Conservation (phyloP, 106 monocot genomes). For the Xerophyta viscosa region DNA sequence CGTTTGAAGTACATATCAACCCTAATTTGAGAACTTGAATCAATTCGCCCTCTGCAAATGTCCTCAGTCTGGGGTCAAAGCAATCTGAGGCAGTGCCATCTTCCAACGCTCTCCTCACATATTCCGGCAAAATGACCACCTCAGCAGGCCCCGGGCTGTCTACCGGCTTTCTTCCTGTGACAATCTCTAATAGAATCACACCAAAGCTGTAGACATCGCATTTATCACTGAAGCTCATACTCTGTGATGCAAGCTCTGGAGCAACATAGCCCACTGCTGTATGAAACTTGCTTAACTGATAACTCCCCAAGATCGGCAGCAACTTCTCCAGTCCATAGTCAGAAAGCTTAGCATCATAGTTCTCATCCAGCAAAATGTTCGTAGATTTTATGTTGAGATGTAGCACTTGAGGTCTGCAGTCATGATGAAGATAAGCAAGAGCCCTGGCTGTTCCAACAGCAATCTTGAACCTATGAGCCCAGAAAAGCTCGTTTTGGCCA, state of each 20-base stretch:
- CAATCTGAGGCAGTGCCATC: constrained; percentile 53
- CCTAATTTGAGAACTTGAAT: constrained; percentile 91
- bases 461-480: constrained; percentile 68
- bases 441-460: constrained; percentile 73
- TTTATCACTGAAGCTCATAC: constrained; percentile 78
- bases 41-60: constrained; percentile 62
- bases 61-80: constrained; percentile 59
- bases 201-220: constrained; percentile 98
- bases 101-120: constrained; percentile 64
- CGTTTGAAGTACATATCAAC: constrained; percentile 70
- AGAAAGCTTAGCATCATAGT: constrained; percentile 58
- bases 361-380: constrained; percentile 77
- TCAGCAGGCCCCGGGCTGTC: constrained; percentile 45
- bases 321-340: constrained; percentile 85
- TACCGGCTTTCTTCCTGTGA: constrained; percentile 80
- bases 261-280: constrained; percentile 74
- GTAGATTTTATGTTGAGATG: constrained; percentile 91
- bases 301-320: constrained; percentile 63
- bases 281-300: constrained; percentile 43
- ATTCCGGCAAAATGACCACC: constrained; percentile 61
- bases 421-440: constrained; percentile 91
- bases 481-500: constrained; percentile 39
- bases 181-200: constrained; percentile 76
- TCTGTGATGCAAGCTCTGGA: constrained; percentile 79
- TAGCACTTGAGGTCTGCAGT: constrained; percentile 78